Conservation (phyloP, 148 eudicot genomes). For the Rhododendron henanense region DNA sequence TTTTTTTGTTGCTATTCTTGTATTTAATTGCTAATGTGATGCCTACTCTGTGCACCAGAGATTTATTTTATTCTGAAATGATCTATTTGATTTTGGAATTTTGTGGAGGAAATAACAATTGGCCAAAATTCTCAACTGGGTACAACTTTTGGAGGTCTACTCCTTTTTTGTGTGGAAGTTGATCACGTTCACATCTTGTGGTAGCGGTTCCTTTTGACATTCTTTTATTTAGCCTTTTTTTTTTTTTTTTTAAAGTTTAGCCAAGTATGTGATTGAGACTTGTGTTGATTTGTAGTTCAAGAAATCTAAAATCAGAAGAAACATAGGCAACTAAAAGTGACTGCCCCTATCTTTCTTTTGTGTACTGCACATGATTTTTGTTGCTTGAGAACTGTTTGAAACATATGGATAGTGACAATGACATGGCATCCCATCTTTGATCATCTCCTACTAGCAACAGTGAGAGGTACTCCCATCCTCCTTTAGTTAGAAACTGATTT, state of each 20-base stretch:
- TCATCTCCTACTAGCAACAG: not conserved
- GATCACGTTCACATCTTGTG: not conserved
- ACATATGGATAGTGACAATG: slow-evolving; percentile 14
- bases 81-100: not conserved
- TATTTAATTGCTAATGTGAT: not conserved
- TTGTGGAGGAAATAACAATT: not conserved
- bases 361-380: not conserved
- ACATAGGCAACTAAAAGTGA: not conserved
- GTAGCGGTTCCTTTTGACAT: not conserved
- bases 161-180: not conserved
- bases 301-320: not conserved
- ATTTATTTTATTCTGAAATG: not conserved
- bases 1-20: not conserved
- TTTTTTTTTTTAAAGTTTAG: not conserved
- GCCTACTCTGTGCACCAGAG: not conserved
- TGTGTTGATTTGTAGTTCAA: not conserved
- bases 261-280: not conserved
- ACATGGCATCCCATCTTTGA: slow-evolving; percentile 9
- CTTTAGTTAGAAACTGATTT: not conserved
- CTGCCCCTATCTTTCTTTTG: not conserved
- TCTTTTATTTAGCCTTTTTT: not conserved
- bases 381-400: not conserved
- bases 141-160: not conserved
- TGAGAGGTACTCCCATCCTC: not conserved
- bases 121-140: not conserved